Evolutionary conservation across 768 basidiomycete genomes (phyloP).

Genomic region (Cystobasidium onofrii): DNA sequence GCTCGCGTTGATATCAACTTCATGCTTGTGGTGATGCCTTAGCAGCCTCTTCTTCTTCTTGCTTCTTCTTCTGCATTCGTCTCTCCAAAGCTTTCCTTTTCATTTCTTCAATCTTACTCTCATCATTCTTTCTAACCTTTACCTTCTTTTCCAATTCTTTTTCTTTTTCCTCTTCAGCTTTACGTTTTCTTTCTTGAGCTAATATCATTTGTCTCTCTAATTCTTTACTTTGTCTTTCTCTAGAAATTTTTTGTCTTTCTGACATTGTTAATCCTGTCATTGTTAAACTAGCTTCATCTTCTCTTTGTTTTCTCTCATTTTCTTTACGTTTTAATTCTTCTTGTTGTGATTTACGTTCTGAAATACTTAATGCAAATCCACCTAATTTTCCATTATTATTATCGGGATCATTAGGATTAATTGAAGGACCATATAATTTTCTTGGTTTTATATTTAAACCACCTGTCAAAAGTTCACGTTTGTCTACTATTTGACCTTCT

Average conservation of each 20-base stretch:
- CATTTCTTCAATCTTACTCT: slow-evolving; percentile 63
- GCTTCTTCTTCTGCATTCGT: slow-evolving; percentile 37
- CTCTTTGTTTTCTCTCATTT: slow-evolving; percentile 23
- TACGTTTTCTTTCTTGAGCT: slow-evolving; percentile 58
- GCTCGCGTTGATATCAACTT: background rate
- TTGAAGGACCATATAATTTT: slow-evolving; percentile 42
- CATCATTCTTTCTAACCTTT: slow-evolving; percentile 62
- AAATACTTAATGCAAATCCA: slow-evolving; percentile 32
- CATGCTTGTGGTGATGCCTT: background rate
- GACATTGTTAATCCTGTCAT: slow-evolving; percentile 24
- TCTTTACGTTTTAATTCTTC: slow-evolving; percentile 34
- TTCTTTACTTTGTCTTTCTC: slow-evolving; percentile 69
- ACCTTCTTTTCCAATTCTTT: slow-evolving; percentile 51
- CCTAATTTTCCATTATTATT: slow-evolving; percentile 43
- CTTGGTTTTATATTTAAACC: slow-evolving; percentile 74
- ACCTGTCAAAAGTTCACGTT: slow-evolving; percentile 79
- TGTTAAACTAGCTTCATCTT: background rate
- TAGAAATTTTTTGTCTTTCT: slow-evolving; percentile 58
- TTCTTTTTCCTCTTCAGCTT: slow-evolving; percentile 56
- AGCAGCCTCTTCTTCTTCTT: slow-evolving; percentile 7
- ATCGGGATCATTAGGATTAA: background rate
- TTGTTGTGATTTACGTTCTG: slow-evolving; percentile 21
- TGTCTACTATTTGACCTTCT: slow-evolving; percentile 94
- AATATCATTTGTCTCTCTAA: slow-evolving; percentile 69
- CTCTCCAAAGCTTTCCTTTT: slow-evolving; percentile 69